A percentile compares a stretch with the other conserved stretches of the same genome.
Evolutionary conservation across 2,329 filamentous ascomycete genomes (phyloP).

Genomic region (Ophiostoma montium): DNA sequence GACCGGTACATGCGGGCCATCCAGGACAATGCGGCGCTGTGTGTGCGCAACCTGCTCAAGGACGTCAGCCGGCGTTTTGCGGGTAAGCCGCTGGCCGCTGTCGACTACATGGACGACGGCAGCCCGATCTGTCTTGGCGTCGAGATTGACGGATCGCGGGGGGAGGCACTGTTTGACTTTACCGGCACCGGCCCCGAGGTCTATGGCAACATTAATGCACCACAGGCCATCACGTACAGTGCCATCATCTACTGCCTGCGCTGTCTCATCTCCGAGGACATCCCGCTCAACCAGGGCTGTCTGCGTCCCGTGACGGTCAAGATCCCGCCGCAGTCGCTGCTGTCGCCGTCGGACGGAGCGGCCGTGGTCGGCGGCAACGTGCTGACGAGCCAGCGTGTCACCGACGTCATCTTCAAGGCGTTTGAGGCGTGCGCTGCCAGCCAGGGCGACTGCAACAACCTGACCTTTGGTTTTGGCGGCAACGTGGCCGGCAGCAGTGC

Average conservation of each 20-base stretch:
- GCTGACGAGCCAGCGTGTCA: conserved; percentile 65
- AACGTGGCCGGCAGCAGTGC: conserved; percentile 41
- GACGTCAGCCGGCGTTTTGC: conserved; percentile 49
- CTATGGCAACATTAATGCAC: conserved; percentile 64
- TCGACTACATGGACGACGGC: conserved; percentile 81
- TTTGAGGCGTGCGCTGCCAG: conserved; percentile 67
- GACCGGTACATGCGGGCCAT: conserved; percentile 76
- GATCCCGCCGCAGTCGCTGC: conserved; percentile 58
- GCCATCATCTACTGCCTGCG: conserved; percentile 80
- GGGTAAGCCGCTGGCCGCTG: conserved; percentile 55
- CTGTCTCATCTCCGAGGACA: conserved; percentile 66
- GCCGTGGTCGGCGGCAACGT: conserved; percentile 78
- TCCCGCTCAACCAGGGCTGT: conserved; percentile 78
- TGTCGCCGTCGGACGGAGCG: conserved; percentile 61
- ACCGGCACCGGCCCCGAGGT: conserved; percentile 61
- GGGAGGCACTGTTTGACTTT: conserved; percentile 67
- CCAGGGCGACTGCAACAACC: conserved; percentile 73
- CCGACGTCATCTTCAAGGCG: conserved; percentile 68
- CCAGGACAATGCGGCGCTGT: conserved; percentile 64
- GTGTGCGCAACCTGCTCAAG: conserved; percentile 61
- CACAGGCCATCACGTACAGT: conserved; percentile 60
- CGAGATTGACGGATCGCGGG: conserved; percentile 58
- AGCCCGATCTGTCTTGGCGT: conserved; percentile 63
- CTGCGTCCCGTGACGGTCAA: conserved; percentile 60
- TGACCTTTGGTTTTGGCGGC: conserved; percentile 72